Evolutionary conservation across 768 basidiomycete species (phyloP).

Genomic region (Boletus pseudopeckii): DNA sequence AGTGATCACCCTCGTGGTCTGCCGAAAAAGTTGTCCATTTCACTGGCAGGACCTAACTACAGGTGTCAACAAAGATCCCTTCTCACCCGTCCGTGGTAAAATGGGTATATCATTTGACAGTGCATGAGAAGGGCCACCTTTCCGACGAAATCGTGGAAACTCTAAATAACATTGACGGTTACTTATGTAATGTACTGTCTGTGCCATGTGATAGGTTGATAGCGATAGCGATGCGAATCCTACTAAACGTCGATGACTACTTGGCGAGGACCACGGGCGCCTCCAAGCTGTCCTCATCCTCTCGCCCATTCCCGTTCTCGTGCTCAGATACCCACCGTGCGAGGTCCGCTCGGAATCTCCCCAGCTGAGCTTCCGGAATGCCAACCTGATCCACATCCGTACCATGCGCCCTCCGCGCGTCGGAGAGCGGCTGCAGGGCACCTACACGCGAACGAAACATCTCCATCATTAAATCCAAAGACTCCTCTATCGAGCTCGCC

Average conservation of each 20-base stretch:
- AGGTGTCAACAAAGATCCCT: too few relatives aligned
- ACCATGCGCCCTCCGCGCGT: conserved; percentile 5
- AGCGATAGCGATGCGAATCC: neutral
- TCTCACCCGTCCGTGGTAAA: neutral
- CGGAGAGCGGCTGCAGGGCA: conserved; percentile 3
- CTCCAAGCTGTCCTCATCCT: neutral
- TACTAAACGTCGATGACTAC: neutral
- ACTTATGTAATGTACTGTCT: too few relatives aligned
- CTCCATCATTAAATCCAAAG: conserved; percentile 6
- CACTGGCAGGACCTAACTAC: neutral
- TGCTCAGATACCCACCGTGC: neutral
- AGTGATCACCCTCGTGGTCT: neutral
- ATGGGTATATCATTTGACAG: neutral
- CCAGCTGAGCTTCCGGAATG: neutral
- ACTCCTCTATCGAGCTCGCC: conserved; percentile 12
- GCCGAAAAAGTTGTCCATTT: neutral
- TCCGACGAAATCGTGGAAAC: conserved; percentile 8
- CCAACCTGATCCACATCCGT: neutral
- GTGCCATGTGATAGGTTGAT: neutral
- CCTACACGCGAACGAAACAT: conserved; percentile 11
- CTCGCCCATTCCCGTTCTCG: neutral
- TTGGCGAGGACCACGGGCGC: conserved; percentile 1
- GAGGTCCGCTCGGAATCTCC: neutral
- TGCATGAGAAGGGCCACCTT: neutral
- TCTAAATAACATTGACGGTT: neutral